Evolutionary conservation across 768 basidiomycete genomes (phyloP).

Genomic region (Kwoniella dendrophila): DNA sequence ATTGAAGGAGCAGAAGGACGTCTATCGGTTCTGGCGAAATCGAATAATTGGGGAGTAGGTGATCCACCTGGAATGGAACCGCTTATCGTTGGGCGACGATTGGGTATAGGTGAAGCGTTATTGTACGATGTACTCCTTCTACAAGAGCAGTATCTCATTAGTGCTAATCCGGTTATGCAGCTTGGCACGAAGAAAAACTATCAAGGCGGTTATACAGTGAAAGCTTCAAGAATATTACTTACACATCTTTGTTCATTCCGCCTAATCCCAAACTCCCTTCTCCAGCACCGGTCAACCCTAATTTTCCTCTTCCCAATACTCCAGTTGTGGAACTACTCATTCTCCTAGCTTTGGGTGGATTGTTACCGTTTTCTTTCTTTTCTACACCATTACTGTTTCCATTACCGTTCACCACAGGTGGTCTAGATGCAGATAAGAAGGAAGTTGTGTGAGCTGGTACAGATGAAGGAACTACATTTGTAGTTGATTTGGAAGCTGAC

Average conservation of each 20-base stretch:
- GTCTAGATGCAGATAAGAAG: constrained; percentile 39
- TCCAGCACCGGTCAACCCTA: constrained; percentile 40
- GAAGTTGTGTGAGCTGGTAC: constrained; percentile 39
- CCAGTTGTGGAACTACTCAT: constrained; percentile 51
- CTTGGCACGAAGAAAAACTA: neutral
- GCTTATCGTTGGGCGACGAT: constrained; percentile 33
- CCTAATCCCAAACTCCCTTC: constrained; percentile 25
- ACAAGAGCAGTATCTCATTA: neutral
- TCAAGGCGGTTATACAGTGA: neutral
- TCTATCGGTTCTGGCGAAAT: constrained; percentile 51
- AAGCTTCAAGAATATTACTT: constrained; percentile 18
- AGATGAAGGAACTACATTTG: constrained; percentile 34
- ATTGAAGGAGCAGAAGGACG: constrained; percentile 27
- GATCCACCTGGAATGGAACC: too few relatives aligned
- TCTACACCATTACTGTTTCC: constrained; percentile 11
- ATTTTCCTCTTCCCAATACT: constrained; percentile 45
- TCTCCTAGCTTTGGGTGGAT: constrained; percentile 35
- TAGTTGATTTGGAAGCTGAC: constrained; percentile 21
- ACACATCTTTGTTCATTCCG: constrained; percentile 31
- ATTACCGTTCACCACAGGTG: constrained; percentile 13
- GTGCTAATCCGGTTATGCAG: too few relatives aligned
- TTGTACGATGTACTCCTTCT: constrained; percentile 32
- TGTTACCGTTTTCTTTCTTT: constrained; percentile 16
- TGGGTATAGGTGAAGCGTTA: constrained; percentile 29
- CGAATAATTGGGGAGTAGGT: constrained; percentile 46